These are phyloP conservation scores for Xylariaceae sp. DNA, from an alignment of 2,329 filamentous ascomycete genomes.

Conservation along the genomic window DNA sequence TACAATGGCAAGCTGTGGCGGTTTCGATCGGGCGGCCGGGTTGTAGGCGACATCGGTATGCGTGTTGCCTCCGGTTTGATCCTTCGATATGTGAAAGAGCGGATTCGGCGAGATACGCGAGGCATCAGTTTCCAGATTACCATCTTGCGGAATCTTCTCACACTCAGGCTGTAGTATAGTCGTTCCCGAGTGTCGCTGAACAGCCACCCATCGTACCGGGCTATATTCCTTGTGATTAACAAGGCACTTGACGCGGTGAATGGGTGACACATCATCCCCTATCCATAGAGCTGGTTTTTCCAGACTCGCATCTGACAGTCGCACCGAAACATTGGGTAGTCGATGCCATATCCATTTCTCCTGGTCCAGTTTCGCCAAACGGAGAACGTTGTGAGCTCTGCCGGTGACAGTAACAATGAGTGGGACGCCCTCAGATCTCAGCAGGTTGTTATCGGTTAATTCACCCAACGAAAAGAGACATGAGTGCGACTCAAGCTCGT, in stretches of 20 bases:
- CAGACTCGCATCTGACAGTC: constrained; percentile 39
- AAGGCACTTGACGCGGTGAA: constrained; percentile 48
- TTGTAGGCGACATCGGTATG: constrained; percentile 64
- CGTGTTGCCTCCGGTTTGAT: constrained; percentile 47
- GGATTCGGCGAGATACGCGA: constrained; percentile 54
- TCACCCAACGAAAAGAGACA: constrained; percentile 53
- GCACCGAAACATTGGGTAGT: constrained; percentile 42
- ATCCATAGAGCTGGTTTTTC: constrained; percentile 50
- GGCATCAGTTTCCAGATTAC: constrained; percentile 24
- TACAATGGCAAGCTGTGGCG: constrained; percentile 59
- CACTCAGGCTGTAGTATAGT: constrained; percentile 49
- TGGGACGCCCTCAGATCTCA: constrained; percentile 28
- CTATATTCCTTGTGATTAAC: constrained; percentile 35
- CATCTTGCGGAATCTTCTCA: constrained; percentile 30
- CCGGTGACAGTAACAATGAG: constrained; percentile 49
- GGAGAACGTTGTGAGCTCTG: constrained; percentile 53
- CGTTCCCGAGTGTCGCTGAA: constrained; percentile 49
- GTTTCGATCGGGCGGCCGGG: constrained; percentile 44
- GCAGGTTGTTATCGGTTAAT: constrained; percentile 39
- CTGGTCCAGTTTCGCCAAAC: constrained; percentile 46
- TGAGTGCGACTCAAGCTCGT: constrained; percentile 14
- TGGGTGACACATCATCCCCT: constrained; percentile 41
- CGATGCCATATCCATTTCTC: constrained; percentile 52
- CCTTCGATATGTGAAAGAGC: constrained; percentile 46
- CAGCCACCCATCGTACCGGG: constrained; percentile 46